Conservation (phyloP, 805 yeast genomes). For the Jamesozyma piceae region DNA sequence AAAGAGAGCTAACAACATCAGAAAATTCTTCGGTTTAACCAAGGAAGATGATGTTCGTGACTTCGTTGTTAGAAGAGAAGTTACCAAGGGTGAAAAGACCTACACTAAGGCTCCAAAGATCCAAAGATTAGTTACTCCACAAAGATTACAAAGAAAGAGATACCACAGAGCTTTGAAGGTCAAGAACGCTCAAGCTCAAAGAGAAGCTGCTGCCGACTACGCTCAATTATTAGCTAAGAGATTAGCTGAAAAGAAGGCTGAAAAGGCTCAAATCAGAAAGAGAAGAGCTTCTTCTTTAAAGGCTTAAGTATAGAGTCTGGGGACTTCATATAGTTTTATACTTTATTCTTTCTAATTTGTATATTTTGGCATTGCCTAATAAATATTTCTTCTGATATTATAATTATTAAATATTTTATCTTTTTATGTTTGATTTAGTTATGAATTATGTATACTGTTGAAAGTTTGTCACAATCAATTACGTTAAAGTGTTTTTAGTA, state of each 20-base stretch:
- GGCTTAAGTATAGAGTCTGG: slow-evolving; percentile 43
- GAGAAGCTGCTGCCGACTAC: slow-evolving; percentile 99
- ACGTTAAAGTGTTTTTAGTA: too few relatives aligned
- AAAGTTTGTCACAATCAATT: too few relatives aligned
- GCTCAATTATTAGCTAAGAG: slow-evolving; percentile 97
- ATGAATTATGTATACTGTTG: too few relatives aligned
- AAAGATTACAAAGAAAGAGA: slow-evolving; percentile 98
- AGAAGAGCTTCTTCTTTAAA: slow-evolving; percentile 99
- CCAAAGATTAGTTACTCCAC: slow-evolving; percentile 99
- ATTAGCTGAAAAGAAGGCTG: slow-evolving; percentile 96
- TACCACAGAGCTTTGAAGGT: slow-evolving; percentile 87
- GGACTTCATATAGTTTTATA: slow-evolving; percentile 8
- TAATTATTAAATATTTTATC: not conserved
- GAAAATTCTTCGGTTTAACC: slow-evolving; percentile 92
- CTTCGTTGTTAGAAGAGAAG: slow-evolving; percentile 97
- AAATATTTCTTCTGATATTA: slow-evolving; percentile 3
- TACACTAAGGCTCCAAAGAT: slow-evolving; percentile 99
- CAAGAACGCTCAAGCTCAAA: slow-evolving; percentile 95
- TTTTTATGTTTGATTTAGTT: too few relatives aligned
- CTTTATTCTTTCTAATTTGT: slow-evolving; percentile 14
- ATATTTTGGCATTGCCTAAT: slow-evolving; percentile 12
- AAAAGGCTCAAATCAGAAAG: slow-evolving; percentile 97
- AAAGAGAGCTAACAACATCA: slow-evolving; percentile 99
- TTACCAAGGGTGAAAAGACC: slow-evolving; percentile 94
- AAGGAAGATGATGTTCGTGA: slow-evolving; percentile 45